phyloP scores from a whole-genome alignment of 78 protist genomes.

The Tieghemostelium lacteum region DNA sequence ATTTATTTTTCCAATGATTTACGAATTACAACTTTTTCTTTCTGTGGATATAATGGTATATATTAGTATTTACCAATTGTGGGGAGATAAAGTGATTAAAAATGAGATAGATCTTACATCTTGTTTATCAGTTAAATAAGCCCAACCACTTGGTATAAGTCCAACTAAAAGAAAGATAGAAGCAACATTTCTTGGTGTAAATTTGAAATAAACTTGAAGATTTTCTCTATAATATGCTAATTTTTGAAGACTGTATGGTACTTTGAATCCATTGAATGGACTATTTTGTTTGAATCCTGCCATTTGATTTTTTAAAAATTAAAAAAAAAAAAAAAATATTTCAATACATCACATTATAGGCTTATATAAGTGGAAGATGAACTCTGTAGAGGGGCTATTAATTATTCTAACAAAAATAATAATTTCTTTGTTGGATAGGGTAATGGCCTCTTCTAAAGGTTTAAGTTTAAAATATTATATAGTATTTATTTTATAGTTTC shows the following conservation, averaged over 20 bases:
- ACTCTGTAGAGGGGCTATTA: too few species aligned
- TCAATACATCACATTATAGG: background rate
- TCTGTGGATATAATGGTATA: background rate
- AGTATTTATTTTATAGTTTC: too few species aligned
- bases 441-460: too few species aligned
- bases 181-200: constrained; percentile 23
- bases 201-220: constrained; percentile 47
- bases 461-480: too few species aligned
- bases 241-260: constrained; percentile 57
- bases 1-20: background rate
- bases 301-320: background rate
- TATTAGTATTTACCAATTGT: background rate
- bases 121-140: constrained; percentile 6
- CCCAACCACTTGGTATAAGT: constrained; percentile 35
- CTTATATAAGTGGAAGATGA: too few species aligned
- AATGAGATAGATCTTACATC: background rate
- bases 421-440: too few species aligned
- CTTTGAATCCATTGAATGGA: constrained; percentile 15
- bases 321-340: too few species aligned
- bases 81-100: background rate
- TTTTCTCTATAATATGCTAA: constrained; percentile 66
- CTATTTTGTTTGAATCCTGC: background rate
- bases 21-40: constrained; percentile 17
- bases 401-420: too few species aligned
- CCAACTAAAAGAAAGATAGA: constrained; percentile 9